Base-by-base conservation (phyloP, 176 grass and related monocot genomes). In the Pharus latifolius region DNA sequence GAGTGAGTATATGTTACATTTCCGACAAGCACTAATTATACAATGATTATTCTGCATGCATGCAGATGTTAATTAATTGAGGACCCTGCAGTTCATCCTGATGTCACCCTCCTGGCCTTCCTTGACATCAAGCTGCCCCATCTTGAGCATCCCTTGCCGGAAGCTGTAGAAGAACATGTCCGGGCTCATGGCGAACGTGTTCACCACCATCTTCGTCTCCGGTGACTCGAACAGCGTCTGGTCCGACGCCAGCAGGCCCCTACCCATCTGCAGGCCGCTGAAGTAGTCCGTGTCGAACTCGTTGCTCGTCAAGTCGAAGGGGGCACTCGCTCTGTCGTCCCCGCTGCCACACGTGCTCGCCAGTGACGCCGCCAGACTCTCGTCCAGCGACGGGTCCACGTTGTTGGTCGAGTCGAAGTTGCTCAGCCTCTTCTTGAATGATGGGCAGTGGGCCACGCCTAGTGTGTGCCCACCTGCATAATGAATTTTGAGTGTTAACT, bases 381-480 rank as follows among this genome's bases (percentile, higher is more conserved):
- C 12, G 0, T 85, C 77, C 48, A 89, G n/a, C 24, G 72, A 53
- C 6, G 81, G 81, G 54, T 85, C 87, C 10, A 78, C 44, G 38
- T 63, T 63, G 31, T 65, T 70, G 37, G 24, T 22, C 1, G 18
- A 13, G 22, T 57, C 69, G 38, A 72, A 45, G 0, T 27, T 57
- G 51, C 66, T 76, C 32, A 89, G 72, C 23, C 87, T 43, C 10
- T 74, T 65, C 65, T 84, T 89, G 81, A 84, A 84, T 41, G 56
- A 69, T 11, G 43, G 1, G 51, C 87, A 89, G 31, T 69, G 78
- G 11, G 87, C 81, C 17, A 67, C 51, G 22, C 86, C 86, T 15
- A 89, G 60, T 6, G 86, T 89, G 59, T 89, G 86, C 6, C 51
- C 80, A 0, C 86, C 86, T 75, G 14, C n/a, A n/a, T n/a, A n/a